Percentiles rank a stretch among this genome's conserved stretches.
Conservation (phyloP, 2,329 filamentous ascomycete genomes). For the Akanthomyces muscarius region DNA sequence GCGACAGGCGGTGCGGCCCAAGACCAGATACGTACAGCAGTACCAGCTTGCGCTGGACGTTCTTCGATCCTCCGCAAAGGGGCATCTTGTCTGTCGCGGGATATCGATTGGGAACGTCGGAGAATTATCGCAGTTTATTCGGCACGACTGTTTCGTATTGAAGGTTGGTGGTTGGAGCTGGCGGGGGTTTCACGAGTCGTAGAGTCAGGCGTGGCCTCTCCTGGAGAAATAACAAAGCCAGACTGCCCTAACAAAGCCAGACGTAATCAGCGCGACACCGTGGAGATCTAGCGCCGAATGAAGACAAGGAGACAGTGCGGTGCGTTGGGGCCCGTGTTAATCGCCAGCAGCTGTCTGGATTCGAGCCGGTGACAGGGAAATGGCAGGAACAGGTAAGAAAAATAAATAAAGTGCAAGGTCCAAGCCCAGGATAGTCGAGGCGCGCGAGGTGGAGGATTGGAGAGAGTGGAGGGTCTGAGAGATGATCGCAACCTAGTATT, state of each 20-base stretch:
- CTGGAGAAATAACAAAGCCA: neutral
- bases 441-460: constrained; percentile 13
- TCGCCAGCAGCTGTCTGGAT: neutral
- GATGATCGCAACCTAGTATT: constrained; percentile 11
- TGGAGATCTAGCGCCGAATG: neutral
- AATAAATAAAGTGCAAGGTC: constrained; percentile 7
- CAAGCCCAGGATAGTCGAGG: constrained; percentile 13
- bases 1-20: neutral
- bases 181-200: neutral
- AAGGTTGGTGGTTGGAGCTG: neutral
- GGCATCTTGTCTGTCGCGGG: constrained; percentile 21
- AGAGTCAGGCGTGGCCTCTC: neutral
- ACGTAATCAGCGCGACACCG: neutral
- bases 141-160: neutral
- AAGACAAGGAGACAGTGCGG: neutral
- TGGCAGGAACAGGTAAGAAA: neutral
- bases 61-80: constrained; percentile 70
- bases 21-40: constrained; percentile 57
- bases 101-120: neutral
- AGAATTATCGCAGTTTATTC: neutral
- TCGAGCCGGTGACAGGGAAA: neutral
- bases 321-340: neutral
- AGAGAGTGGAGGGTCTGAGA: constrained; percentile 3
- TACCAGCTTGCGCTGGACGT: constrained; percentile 93
- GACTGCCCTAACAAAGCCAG: neutral